These are phyloP conservation scores for Silybum marianum DNA, from an alignment of 129 eudicot genomes.

Conservation along the genomic window DNA sequence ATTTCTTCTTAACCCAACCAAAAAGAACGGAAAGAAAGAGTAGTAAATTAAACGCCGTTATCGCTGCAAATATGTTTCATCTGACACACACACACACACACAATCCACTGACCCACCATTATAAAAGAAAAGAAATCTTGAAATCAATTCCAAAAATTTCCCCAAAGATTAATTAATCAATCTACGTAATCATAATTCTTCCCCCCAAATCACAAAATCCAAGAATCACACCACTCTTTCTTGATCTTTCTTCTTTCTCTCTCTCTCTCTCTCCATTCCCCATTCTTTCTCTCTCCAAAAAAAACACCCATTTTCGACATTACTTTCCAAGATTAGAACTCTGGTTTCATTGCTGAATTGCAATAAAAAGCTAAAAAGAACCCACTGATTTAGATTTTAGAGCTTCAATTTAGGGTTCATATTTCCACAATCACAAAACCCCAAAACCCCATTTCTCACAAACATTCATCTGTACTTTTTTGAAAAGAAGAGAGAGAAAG, in stretches of 20 bases:
- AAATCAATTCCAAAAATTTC: conserved; percentile 5
- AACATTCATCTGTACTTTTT: conserved; percentile 4
- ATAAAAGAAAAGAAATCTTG: conserved; percentile 1
- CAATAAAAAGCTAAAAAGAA: neutral
- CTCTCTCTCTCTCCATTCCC: conserved; percentile 27
- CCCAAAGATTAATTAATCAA: neutral
- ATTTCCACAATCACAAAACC: neutral
- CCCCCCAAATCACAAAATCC: conserved; percentile 29
- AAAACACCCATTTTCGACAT: neutral
- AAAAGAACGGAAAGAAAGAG: too few species aligned
- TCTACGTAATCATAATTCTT: conserved; percentile 16
- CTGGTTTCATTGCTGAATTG: neutral
- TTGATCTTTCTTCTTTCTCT: neutral
- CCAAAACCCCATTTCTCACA: conserved; percentile 3
- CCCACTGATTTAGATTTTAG: too few species aligned
- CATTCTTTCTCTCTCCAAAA: conserved; percentile 6
- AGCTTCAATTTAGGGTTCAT: neutral
- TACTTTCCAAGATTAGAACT: conserved; percentile 22
- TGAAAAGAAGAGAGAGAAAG: neutral
- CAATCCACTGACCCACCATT: conserved; percentile 34
- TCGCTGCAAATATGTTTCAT: conserved; percentile 11
- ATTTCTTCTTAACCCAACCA: neutral
- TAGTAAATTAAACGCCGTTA: neutral
- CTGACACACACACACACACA: conserved; percentile 17
- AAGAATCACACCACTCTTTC: neutral